Conservation (phyloP, 2,329 filamentous ascomycete species). For the Aspergillus intermedius region DNA sequence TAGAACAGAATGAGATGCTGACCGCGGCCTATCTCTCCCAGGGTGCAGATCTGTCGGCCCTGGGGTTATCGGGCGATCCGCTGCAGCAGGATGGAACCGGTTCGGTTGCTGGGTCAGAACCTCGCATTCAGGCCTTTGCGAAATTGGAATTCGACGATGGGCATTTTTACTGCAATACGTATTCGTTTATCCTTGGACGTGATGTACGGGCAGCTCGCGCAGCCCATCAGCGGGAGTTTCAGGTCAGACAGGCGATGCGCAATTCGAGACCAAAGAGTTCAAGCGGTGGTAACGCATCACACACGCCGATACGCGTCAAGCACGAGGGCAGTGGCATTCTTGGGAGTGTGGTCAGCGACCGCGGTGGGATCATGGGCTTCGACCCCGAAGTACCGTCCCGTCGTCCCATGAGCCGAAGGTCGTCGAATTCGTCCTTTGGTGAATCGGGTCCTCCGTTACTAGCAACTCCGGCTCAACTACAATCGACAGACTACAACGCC, state of each 20-base stretch:
- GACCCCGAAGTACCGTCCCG: constrained; percentile 38
- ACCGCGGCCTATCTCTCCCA: constrained; percentile 34
- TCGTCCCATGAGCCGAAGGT: constrained; percentile 40
- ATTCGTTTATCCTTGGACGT: constrained; percentile 56
- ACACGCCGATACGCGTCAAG: constrained; percentile 40
- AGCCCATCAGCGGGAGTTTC: constrained; percentile 40
- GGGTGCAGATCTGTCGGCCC: constrained; percentile 27
- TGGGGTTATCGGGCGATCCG: constrained; percentile 24
- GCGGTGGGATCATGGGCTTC: constrained; percentile 49
- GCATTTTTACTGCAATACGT: constrained; percentile 60
- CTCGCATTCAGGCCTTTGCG: constrained; percentile 53
- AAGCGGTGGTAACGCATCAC: constrained; percentile 38
- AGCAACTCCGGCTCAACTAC: constrained; percentile 32
- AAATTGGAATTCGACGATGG: constrained; percentile 60
- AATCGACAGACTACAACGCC: constrained; percentile 41
- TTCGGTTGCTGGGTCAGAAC: constrained; percentile 37
- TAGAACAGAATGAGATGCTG: constrained; percentile 36
- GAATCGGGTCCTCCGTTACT: constrained; percentile 28
- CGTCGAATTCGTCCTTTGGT: constrained; percentile 45
- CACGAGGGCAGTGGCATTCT: constrained; percentile 41
- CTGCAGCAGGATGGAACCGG: constrained; percentile 24
- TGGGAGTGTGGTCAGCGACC: constrained; percentile 49
- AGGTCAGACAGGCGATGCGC: constrained; percentile 35
- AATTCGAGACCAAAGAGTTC: constrained; percentile 41
- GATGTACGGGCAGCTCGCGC: constrained; percentile 49